Evolutionary conservation across 2,329 filamentous ascomycete species (phyloP).

Genomic region (Neonectria punicea): DNA sequence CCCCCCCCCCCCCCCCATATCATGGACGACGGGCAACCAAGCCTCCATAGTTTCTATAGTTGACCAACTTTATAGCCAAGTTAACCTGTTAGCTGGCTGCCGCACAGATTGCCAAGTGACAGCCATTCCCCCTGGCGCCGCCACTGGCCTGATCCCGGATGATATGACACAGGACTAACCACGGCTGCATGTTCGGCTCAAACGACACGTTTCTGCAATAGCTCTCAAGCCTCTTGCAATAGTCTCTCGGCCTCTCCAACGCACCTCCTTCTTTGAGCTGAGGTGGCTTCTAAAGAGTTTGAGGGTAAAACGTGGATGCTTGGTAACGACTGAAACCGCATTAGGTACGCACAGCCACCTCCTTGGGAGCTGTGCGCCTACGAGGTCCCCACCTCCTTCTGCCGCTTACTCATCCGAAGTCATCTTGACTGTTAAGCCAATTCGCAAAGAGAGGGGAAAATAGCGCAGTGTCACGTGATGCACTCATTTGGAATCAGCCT

Average conservation of each 20-base stretch:
- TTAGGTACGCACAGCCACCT: not conserved
- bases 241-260: not conserved
- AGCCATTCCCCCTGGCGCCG: not conserved
- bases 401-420: conserved; percentile 10
- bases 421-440: conserved; percentile 1
- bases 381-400: not conserved
- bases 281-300: not conserved
- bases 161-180: not conserved
- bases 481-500: conserved; percentile 34
- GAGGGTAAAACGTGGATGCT: not conserved
- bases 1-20: not conserved
- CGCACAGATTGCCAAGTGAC: not conserved
- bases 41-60: too few species aligned
- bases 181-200: not conserved
- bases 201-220: not conserved
- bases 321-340: not conserved
- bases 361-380: too few species aligned
- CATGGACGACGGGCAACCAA: not conserved
- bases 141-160: not conserved
- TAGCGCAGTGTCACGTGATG: conserved; percentile 37
- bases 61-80: too few species aligned
- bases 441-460: conserved; percentile 22
- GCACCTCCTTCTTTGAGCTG: not conserved
- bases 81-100: not conserved
- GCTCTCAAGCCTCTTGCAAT: not conserved